A percentile compares a stretch with the other conserved stretches of the same genome.
Conservation (phyloP, 495 filamentous ascomycete genomes). For the Aspergillus hancockii region DNA sequence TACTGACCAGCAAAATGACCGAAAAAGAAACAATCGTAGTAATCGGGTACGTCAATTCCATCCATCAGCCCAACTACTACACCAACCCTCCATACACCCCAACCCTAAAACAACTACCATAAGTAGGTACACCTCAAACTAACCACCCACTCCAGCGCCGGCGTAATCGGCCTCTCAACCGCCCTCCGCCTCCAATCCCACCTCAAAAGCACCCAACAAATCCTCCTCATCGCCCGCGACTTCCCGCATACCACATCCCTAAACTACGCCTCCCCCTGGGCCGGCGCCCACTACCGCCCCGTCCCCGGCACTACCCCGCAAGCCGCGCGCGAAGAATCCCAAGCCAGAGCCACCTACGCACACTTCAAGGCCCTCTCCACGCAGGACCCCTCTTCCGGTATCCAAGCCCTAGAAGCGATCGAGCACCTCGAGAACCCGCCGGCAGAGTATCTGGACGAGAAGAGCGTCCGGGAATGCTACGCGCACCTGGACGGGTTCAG, state of each 20-base stretch:
- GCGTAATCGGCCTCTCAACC: conserved; percentile 58
- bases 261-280: conserved; percentile 67
- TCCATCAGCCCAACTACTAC: too few species aligned
- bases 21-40: conserved; percentile 43
- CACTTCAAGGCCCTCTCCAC: conserved; percentile 46
- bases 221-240: conserved; percentile 58
- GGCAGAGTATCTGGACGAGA: conserved; percentile 40
- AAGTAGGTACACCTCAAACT: too few species aligned
- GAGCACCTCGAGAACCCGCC: conserved; percentile 60
- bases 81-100: neutral
- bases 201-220: conserved; percentile 33
- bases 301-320: conserved; percentile 48
- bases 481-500: conserved; percentile 47
- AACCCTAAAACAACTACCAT: neutral
- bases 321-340: conserved; percentile 45
- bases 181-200: conserved; percentile 51
- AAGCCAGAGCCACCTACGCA: conserved; percentile 52
- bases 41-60: conserved; percentile 38
- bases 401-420: conserved; percentile 53
- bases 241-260: conserved; percentile 54
- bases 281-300: conserved; percentile 62
- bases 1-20: conserved; percentile 21
- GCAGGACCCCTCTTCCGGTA: conserved; percentile 49
- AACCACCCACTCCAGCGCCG: conserved; percentile 44
- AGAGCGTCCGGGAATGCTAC: conserved; percentile 28